Evolutionary conservation across 1,284 basidiomycete genomes (phyloP), one percentile per base, ranked within the genome.

Genomic region (Trichosporon sp.): DNA sequence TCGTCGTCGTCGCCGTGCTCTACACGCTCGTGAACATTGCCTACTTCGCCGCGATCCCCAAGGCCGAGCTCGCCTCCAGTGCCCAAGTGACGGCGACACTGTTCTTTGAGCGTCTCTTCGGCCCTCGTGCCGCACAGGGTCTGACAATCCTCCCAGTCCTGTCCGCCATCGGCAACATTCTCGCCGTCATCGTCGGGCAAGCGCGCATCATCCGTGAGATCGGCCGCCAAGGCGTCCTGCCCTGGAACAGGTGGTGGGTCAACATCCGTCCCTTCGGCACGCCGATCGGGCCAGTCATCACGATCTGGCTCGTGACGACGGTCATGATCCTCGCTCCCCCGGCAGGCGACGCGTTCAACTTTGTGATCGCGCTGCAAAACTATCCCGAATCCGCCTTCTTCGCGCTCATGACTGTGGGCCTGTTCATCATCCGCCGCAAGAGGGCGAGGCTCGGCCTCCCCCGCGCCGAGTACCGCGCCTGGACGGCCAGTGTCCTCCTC

Each of bases 281-380:
- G 2, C 82, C 83, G 11, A 74, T 86, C 16, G 86, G 83, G 0
- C 85, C 87, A 5, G 80, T 87, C 51, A 73, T 85, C 3, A 75
- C 87, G 65, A 87, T 87, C 72, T 88, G 85, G 81, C 65, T 84
- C 16, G 76, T 88, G 11, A 87, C 87, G 0, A 78, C 86, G n/a
- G 83, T 89, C 72, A 85, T 89, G 69, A 86, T 89, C 74, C 76
- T 26, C 19, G 86, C 83, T 0, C 86, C 87, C 32, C 88, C 88
- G 0, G 84, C 87, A 12, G 87, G 26, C 66, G 87, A 88, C 75
- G 87, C 88, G 0, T 88, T 88, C 83, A 85, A 85, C 73, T 87
- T 88, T 75, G 66, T 78, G 66, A 65, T 86, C 40, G 79, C 84
- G 54, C 77, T 86, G 1, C 80, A 85, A 69, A 84, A 82, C 61